Conservation (phyloP, 345 rosid genomes). For the Rhizophora apiculata region DNA sequence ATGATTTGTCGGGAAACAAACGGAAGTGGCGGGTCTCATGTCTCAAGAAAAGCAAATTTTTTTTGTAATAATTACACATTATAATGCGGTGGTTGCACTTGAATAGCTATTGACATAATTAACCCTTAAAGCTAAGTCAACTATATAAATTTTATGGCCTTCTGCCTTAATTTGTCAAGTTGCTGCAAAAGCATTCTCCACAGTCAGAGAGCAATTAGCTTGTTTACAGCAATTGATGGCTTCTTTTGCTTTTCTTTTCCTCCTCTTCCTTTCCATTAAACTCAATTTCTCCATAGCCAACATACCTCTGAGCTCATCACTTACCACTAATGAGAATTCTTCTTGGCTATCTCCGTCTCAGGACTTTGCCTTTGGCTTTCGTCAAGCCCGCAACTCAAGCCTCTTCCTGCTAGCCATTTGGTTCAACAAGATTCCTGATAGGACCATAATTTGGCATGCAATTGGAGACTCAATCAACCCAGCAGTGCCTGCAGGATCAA, state of each 20-base stretch:
- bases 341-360: constrained; percentile 19
- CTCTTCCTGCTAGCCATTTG: constrained; percentile 33
- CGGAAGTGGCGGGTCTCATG: no score
- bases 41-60: no score
- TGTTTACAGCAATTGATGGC: neutral
- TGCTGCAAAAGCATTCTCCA: neutral
- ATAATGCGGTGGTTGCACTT: no score
- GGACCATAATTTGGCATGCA: no score
- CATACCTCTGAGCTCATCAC: constrained; percentile 14
- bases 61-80: no score
- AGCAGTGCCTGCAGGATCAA: no score
- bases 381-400: constrained; percentile 13
- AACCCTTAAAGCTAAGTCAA: no score
- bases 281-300: constrained; percentile 9
- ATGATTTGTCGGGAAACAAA: no score
- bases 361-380: constrained; percentile 32
- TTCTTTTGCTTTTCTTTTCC: constrained; percentile 3
- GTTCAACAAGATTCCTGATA: constrained; percentile 30
- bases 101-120: no score
- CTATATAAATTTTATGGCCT: no score
- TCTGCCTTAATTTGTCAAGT: no score
- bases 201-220: neutral
- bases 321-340: constrained; percentile 10
- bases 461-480: no score
- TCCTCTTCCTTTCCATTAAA: neutral